Evolutionary conservation across 139 green algal species (phyloP), one percentile per base, ranked within the genome.

Genomic region (Trebouxia sp.): DNA sequence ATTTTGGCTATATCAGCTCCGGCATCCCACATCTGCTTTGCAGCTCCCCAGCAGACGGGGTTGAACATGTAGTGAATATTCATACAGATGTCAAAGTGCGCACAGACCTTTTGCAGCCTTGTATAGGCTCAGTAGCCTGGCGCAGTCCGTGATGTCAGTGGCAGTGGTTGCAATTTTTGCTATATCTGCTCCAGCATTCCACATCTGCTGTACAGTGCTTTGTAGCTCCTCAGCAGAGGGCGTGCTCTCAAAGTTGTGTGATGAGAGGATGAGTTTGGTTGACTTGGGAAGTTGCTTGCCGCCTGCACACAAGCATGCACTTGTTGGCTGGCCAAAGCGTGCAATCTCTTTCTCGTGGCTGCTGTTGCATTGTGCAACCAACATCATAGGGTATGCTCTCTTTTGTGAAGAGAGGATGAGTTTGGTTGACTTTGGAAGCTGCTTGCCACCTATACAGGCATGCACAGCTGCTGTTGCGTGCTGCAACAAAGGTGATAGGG

Each of bases 1-100:
- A 99, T 89, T 87, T 99, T 99, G 56, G 93, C 92, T 32, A 99
- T 91, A 86, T 98, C 91, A 1, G 93, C 93, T 1, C 93, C 96
- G 3, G 83, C 84, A 0, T 50, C 87, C 45, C 82, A 78, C 84
- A 97, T 94, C 32, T 83, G 66, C 35, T 80, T 45, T 2, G 94
- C 84, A 39, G 94, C n/a, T n/a, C n/a, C n/a, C n/a, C n/a, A 8
- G 1, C 1, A 69, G 26, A 69, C 30, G n/a, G 56, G 17, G 3
- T 5, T 69, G 11, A 39, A 22, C 56, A 32, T 7, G 56, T 17
- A 32, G 1, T 11, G n/a, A n/a, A n/a, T n/a, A n/a, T n/a, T n/a
- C n/a, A n/a, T n/a, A n/a, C n/a, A n/a, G n/a, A n/a, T 43, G 65
- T 28, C 39, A n/a, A 47, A 26, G 7, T 47, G 14, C 1, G 28